phyloP scores from a whole-genome alignment of 768 basidiomycete species.

The Cyclocybe cylindracea region DNA sequence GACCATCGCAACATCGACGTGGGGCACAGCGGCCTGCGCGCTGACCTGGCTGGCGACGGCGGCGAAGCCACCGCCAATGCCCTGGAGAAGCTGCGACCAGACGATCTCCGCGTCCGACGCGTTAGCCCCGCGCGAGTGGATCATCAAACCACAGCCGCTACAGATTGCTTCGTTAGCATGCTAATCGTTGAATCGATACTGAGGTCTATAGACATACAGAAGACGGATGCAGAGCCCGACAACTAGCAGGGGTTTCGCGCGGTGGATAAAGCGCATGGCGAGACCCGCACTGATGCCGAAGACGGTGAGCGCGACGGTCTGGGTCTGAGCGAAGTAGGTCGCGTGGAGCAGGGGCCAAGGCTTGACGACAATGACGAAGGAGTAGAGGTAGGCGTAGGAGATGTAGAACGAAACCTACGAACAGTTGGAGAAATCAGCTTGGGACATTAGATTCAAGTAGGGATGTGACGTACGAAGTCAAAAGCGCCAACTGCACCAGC shows the following conservation, averaged over 20 bases:
- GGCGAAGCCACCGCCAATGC: constrained; percentile 73
- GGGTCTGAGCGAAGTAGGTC: constrained; percentile 66
- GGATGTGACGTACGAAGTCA: constrained; percentile 48
- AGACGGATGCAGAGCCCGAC: constrained; percentile 61
- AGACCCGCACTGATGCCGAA: constrained; percentile 65
- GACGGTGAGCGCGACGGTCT: constrained; percentile 60
- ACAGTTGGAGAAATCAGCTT: background rate
- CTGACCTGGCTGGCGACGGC: constrained; percentile 56
- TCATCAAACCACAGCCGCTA: constrained; percentile 68
- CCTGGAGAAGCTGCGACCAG: constrained; percentile 70
- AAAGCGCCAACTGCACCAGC: constrained; percentile 63
- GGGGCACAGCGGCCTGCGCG: constrained; percentile 66
- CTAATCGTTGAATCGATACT: background rate
- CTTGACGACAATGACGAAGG: constrained; percentile 57
- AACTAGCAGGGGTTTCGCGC: constrained; percentile 59
- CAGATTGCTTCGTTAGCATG: background rate
- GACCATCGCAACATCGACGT: constrained; percentile 65
- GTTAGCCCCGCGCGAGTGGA: constrained; percentile 65
- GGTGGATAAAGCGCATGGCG: constrained; percentile 50
- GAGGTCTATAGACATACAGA: constrained; percentile 26
- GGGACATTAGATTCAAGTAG: background rate
- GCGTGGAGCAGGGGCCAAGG: constrained; percentile 53
- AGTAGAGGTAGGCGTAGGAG: constrained; percentile 74
- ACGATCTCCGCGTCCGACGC: constrained; percentile 58
- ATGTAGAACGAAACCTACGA: constrained; percentile 63